phyloP scores from a whole-genome alignment of 1,284 basidiomycete species.

The Ceratorhiza oryzae-sativae region DNA sequence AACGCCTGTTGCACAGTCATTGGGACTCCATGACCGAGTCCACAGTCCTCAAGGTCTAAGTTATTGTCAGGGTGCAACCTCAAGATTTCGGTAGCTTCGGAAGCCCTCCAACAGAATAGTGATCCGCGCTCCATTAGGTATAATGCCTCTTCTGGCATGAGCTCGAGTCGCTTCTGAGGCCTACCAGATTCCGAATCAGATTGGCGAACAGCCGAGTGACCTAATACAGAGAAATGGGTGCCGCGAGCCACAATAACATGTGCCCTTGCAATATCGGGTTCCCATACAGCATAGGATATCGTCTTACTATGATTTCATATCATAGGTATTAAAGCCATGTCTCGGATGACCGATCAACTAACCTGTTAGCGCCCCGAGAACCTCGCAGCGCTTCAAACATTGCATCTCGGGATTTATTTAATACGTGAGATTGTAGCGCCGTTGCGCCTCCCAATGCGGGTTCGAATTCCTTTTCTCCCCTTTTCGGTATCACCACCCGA shows the following conservation, averaged over 20 bases:
- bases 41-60: constrained; percentile 49
- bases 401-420: constrained; percentile 74
- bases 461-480: constrained; percentile 97
- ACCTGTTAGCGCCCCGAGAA: constrained; percentile 63
- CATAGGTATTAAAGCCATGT: not conserved
- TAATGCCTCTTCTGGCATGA: constrained; percentile 92
- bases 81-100: constrained; percentile 46
- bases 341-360: not conserved
- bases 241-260: constrained; percentile 76
- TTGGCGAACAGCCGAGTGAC: constrained; percentile 67
- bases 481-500: constrained; percentile 76
- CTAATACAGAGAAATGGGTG: constrained; percentile 78
- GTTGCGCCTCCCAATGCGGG: constrained; percentile 76
- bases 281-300: constrained; percentile 77
- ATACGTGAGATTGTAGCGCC: constrained; percentile 76
- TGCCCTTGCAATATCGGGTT: constrained; percentile 66
- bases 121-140: constrained; percentile 91
- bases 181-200: constrained; percentile 44
- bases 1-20: constrained; percentile 94
- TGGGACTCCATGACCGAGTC: constrained; percentile 60
- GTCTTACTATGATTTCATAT: constrained; percentile 62
- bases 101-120: constrained; percentile 79
- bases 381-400: constrained; percentile 84
- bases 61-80: constrained; percentile 46
- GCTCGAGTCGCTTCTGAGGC: constrained; percentile 64